Evolutionary conservation across 306 rosid species (phyloP).

Genomic region (Myrica gale): DNA sequence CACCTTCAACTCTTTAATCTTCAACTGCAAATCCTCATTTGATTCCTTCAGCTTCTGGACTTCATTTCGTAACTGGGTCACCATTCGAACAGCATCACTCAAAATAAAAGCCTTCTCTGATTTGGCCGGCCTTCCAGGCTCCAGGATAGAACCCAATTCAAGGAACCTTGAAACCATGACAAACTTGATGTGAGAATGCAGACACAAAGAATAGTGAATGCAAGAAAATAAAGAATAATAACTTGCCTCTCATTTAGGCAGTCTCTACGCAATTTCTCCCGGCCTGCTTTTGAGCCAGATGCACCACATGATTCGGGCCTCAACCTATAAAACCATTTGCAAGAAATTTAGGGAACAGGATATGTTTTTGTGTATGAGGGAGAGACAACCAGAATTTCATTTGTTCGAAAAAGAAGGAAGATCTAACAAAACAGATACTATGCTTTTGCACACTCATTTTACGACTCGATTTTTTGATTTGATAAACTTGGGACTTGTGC

Average conservation of each 20-base stretch:
- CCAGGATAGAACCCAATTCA: constrained; percentile 83
- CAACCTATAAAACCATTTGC: not conserved
- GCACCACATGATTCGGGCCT: constrained; percentile 61
- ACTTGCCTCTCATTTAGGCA: constrained; percentile 81
- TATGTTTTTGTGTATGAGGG: not conserved
- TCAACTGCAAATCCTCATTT: constrained; percentile 65
- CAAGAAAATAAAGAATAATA: not conserved
- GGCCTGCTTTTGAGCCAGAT: constrained; percentile 86
- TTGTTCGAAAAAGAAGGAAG: not conserved
- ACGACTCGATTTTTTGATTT: no score
- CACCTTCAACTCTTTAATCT: constrained; percentile 65
- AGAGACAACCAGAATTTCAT: not conserved
- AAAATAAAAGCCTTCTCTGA: constrained; percentile 84
- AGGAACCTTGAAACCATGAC: constrained; percentile 57
- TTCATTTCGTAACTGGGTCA: constrained; percentile 72
- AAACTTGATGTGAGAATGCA: constrained; percentile 23
- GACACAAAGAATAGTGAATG: constrained; percentile 12
- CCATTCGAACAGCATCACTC: constrained; percentile 77
- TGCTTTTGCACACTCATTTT: not conserved
- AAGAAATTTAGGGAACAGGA: not conserved
- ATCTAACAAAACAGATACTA: not conserved
- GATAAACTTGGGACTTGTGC: not conserved
- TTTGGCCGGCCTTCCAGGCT: constrained; percentile 87
- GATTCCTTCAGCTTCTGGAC: constrained; percentile 78
- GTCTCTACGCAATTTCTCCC: constrained; percentile 93